Conservation (phyloP, 257 asterid genomes). For the Lithospermum erythrorhizon region DNA sequence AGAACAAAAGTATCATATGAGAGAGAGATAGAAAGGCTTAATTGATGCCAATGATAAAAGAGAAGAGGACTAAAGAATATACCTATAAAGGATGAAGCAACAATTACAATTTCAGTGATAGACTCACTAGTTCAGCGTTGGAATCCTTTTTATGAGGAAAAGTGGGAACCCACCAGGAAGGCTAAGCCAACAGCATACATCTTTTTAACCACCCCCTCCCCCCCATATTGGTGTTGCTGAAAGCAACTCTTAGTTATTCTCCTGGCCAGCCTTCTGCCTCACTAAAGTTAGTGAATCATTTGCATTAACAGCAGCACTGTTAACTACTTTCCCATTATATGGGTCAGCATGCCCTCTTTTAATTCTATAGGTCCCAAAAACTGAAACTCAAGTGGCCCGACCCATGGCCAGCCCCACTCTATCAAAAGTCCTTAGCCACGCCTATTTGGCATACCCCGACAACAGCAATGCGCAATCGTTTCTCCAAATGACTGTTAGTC, state of each 20-base stretch:
- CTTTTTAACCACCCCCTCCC: slow-evolving; percentile 28
- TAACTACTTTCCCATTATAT: slow-evolving; percentile 6
- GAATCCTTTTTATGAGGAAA: slow-evolving; percentile 27
- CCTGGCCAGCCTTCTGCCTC: slow-evolving; percentile 5
- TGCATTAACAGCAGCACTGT: neutral
- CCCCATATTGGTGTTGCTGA: slow-evolving; percentile 31
- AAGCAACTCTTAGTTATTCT: slow-evolving; percentile 23
- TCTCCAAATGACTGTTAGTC: slow-evolving; percentile 37
- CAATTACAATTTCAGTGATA: neutral
- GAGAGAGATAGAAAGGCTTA: neutral
- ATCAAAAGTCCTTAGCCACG: slow-evolving; percentile 23
- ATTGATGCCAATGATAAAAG: neutral
- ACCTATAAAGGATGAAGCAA: slow-evolving; percentile 1
- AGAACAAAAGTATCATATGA: slow-evolving; percentile 1
- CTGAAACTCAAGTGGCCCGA: slow-evolving; percentile 32
- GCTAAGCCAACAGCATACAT: slow-evolving; percentile 38
- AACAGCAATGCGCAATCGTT: slow-evolving; percentile 39
- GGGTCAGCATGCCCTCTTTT: slow-evolving; percentile 50
- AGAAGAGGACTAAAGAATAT: slow-evolving; percentile 7
- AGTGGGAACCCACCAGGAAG: slow-evolving; percentile 50
- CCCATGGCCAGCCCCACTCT: slow-evolving; percentile 27
- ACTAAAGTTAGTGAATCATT: slow-evolving; percentile 14
- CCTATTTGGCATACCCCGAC: slow-evolving; percentile 25
- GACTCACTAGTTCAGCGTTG: slow-evolving; percentile 14
- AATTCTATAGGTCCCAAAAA: slow-evolving; percentile 48